These are phyloP conservation scores for Parafenestella ontariensis DNA, from an alignment of 2,329 filamentous ascomycete species.

Conservation along the genomic window DNA sequence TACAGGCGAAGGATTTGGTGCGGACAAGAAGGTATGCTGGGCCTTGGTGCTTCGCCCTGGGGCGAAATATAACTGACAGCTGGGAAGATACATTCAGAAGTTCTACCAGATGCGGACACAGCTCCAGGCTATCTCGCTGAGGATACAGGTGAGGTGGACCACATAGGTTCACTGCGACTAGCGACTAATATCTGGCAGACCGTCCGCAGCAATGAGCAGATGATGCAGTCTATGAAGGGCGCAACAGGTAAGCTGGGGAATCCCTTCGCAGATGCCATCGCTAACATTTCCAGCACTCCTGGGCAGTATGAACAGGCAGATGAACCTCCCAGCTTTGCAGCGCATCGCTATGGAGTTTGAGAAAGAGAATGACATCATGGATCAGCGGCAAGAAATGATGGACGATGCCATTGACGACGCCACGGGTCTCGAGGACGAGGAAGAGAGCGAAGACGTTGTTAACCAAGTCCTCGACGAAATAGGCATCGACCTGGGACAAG, in stretches of 20 bases:
- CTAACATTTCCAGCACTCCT: slow-evolving; percentile 66
- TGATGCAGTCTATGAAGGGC: slow-evolving; percentile 99
- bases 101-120: slow-evolving; percentile 99
- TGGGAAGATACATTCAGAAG: slow-evolving; percentile 85
- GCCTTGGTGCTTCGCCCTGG: background rate
- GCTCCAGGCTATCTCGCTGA: slow-evolving; percentile 90
- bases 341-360: slow-evolving; percentile 99
- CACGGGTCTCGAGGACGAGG: slow-evolving; percentile 88
- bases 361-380: slow-evolving; percentile 98
- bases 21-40: slow-evolving; percentile 75
- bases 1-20: slow-evolving; percentile 96
- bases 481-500: slow-evolving; percentile 87
- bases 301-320: slow-evolving; percentile 95
- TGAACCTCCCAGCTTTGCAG: slow-evolving; percentile 95
- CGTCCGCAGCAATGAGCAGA: slow-evolving; percentile 97
- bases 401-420: slow-evolving; percentile 98
- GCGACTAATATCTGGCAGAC: slow-evolving; percentile 65
- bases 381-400: slow-evolving; percentile 99
- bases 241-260: slow-evolving; percentile 65
- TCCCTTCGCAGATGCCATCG: background rate
- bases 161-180: background rate
- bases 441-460: slow-evolving; percentile 95
- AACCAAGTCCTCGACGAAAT: slow-evolving; percentile 97
- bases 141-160: slow-evolving; percentile 78
- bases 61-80: slow-evolving; percentile 11